These are phyloP conservation scores for Phytopythium cucurbitacearum DNA, from an alignment of 352 stramenopile genomes.

Conservation along the genomic window DNA sequence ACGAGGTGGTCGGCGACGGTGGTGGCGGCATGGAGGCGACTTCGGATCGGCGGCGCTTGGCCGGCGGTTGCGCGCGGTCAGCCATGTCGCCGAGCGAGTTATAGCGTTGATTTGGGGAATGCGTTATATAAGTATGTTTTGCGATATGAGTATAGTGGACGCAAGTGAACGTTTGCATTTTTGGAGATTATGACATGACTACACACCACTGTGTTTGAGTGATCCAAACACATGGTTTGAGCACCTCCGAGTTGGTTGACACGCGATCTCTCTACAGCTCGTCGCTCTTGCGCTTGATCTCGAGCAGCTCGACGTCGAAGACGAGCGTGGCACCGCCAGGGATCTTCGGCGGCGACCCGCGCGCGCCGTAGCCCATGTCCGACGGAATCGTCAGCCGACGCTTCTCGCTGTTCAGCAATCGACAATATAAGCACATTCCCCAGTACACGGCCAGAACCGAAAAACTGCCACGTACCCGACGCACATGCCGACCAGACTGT, in stretches of 20 bases:
- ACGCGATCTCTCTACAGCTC: slow-evolving; percentile 36
- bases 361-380: slow-evolving; percentile 92
- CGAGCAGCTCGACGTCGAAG: slow-evolving; percentile 97
- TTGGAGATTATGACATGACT: not conserved
- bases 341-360: slow-evolving; percentile 91
- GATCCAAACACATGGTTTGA: not conserved
- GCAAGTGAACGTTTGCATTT: not conserved
- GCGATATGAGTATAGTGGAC: slow-evolving; percentile 4
- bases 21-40: not conserved
- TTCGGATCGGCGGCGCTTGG: slow-evolving; percentile 23
- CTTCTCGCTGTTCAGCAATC: slow-evolving; percentile 57
- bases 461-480: slow-evolving; percentile 48
- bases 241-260: slow-evolving; percentile 4
- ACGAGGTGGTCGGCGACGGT: slow-evolving; percentile 2
- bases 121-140: slow-evolving; percentile 12
- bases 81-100: not conserved
- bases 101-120: slow-evolving; percentile 6
- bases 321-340: slow-evolving; percentile 91
- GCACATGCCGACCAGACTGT: slow-evolving; percentile 84
- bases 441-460: not conserved
- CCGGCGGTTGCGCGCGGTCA: not conserved
- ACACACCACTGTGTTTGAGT: not conserved
- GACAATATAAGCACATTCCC: no score
- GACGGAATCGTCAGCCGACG: slow-evolving; percentile 83
- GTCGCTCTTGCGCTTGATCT: slow-evolving; percentile 83